Base-by-base conservation (phyloP, 2,329 filamentous ascomycete genomes). In the Diplodia seriata region DNA sequence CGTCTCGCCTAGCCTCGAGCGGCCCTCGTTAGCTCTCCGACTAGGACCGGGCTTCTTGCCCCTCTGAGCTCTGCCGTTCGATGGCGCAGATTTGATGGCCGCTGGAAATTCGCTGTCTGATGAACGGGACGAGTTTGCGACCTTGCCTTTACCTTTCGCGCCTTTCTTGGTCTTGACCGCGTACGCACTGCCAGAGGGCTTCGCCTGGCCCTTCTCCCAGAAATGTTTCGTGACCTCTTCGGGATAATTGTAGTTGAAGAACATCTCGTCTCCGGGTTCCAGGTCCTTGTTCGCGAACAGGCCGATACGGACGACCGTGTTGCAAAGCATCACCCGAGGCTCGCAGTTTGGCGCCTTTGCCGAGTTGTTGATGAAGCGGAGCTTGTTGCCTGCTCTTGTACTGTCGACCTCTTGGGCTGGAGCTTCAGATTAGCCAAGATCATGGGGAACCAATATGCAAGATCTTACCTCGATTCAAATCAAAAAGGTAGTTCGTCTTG, bases 281-380 rank as follows among this genome's bases (percentile, higher is more conserved):
- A 95, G 90, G 50, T 90, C 85, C 1, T 86, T 83, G 66, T 85
- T 82, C 0, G 91, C 91, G 56, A 86, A 88, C 72, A 95, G 90
- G 54, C 89, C 90, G 75, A 95, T 92, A 15, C 92, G 87, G 72
- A 90, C 74, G 1, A 91, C 89, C 29, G 90, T 89, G 72, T 92
- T 92, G 68, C 92, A 91, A 62, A 92, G 87, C 18, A 90, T 78
- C 65, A 92, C 89, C 68, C 86, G 86, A 1, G 91, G 86, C 70
- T 89, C 87, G 74, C 89, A 89, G 66, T 90, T 91, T 75, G 71
- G 81, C 73, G 76, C 77, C 54, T 78, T 76, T 57, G 84, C 82
- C 1, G 90, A 89, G 73, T 94, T 91, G 77, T 96, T 95, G 76
- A 95, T 92, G 78, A 93, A 95, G 4, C 92, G 88, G 56, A 90